Evolutionary conservation across 2,329 filamentous ascomycete genomes (phyloP).

Genomic region (Fusarium illudens): DNA sequence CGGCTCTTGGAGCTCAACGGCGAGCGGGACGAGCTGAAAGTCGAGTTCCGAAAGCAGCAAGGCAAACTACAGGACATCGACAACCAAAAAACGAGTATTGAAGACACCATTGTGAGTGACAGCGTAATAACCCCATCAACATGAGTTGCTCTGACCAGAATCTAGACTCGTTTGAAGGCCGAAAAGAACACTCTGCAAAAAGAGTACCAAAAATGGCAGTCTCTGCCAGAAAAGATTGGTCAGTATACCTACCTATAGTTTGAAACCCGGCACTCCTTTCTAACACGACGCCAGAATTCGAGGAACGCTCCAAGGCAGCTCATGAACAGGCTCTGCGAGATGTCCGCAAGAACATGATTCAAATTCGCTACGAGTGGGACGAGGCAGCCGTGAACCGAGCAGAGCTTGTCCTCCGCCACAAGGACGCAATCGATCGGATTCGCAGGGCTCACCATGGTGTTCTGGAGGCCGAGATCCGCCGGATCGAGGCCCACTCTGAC

Average conservation of each 20-base stretch:
- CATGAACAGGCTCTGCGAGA: slow-evolving; percentile 46
- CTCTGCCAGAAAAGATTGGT: slow-evolving; percentile 77
- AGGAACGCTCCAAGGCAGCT: slow-evolving; percentile 45
- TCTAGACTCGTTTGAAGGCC: slow-evolving; percentile 58
- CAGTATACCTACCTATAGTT: slow-evolving; percentile 46
- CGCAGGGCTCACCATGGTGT: slow-evolving; percentile 69
- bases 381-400: slow-evolving; percentile 64
- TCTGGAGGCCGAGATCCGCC: slow-evolving; percentile 73
- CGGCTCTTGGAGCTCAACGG: slow-evolving; percentile 55
- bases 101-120: slow-evolving; percentile 49
- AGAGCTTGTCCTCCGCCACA: slow-evolving; percentile 59
- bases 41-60: slow-evolving; percentile 47
- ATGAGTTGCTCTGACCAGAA: slow-evolving; percentile 27
- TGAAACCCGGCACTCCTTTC: not conserved
- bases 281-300: slow-evolving; percentile 44
- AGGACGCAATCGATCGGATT: slow-evolving; percentile 70
- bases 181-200: slow-evolving; percentile 76
- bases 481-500: slow-evolving; percentile 87
- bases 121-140: not conserved
- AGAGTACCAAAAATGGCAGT: slow-evolving; percentile 69
- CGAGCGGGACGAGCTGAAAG: slow-evolving; percentile 48
- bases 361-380: slow-evolving; percentile 64
- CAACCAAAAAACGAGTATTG: slow-evolving; percentile 53
- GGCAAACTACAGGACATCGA: slow-evolving; percentile 54
- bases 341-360: slow-evolving; percentile 52